Evolutionary conservation across 2,329 filamentous ascomycete species (phyloP).

Genomic region (Davidsoniella eucalypti): DNA sequence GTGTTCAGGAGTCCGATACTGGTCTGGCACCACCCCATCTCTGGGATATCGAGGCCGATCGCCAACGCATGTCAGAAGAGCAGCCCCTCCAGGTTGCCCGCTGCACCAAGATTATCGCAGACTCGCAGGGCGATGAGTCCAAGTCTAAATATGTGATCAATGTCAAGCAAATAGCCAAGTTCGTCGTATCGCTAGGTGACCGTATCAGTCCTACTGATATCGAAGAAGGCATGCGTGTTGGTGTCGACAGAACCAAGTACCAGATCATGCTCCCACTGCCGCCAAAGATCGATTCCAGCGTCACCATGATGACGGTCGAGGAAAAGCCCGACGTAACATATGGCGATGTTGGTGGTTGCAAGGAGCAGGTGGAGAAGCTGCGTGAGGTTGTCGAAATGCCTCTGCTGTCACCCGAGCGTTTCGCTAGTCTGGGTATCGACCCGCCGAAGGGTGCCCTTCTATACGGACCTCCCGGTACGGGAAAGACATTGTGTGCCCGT

Average conservation of each 20-base stretch:
- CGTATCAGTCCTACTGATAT: conserved; percentile 97
- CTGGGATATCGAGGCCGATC: conserved; percentile 95
- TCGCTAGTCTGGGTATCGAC: conserved; percentile 97
- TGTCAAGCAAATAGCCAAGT: conserved; percentile 99
- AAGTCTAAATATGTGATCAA: conserved; percentile 99
- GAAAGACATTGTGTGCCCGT: conserved; percentile 94
- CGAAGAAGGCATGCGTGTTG: conserved; percentile 97
- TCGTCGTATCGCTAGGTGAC: conserved; percentile 93
- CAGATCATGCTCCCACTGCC: conserved; percentile 93
- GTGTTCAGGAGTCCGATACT: conserved; percentile 76
- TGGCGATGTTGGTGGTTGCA: conserved; percentile 95
- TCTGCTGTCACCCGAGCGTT: conserved; percentile 84
- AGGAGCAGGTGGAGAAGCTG: conserved; percentile 98
- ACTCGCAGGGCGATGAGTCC: conserved; percentile 77
- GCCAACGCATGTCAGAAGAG: conserved; percentile 96
- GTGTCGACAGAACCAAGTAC: conserved; percentile 97
- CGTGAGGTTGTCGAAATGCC: conserved; percentile 98
- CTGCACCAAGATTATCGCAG: conserved; percentile 97
- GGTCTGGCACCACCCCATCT: conserved; percentile 95
- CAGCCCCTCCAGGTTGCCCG: conserved; percentile 93
- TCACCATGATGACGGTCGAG: conserved; percentile 99
- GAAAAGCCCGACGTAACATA: conserved; percentile 99
- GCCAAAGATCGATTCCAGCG: conserved; percentile 95
- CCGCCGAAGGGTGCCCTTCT: conserved; percentile 93
- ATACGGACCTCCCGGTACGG: conserved; percentile 94